Base-by-base conservation (phyloP, 2,329 filamentous ascomycete genomes). In the Fusarium avenaceum region DNA sequence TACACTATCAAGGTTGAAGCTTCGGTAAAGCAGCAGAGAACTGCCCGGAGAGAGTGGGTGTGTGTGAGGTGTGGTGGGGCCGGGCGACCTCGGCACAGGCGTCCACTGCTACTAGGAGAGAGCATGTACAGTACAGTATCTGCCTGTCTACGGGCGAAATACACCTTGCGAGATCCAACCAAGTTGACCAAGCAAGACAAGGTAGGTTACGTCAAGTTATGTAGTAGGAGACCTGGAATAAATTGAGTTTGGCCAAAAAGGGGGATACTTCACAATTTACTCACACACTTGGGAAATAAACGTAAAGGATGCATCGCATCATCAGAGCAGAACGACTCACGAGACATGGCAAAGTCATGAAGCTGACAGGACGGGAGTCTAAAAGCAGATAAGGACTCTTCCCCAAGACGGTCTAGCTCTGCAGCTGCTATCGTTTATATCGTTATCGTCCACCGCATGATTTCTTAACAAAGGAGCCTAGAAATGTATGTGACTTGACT, bases 311-410 rank as follows among this genome's bases (percentile, higher is more conserved):
- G 38, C 49, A 49, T 64, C 61, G 58, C 46, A 64, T 58, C 61
- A 64, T 47, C 30, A n/a, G 40, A 30, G 26, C 58, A 68, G 64
- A 59, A 59, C 64, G 53, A 68, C 64, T 51, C 48, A 61, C 48
- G 38, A 65, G 65, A 59, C 64, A 53, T 33, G 35, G 17, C 17
- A 38, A 38, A n/a, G 35, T 55, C 57, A 57, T 11, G 43, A 28
- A 44, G 43, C 54, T 59, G 39, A 56, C 33, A 47, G 56, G 33
- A 56, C 35, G 35, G 35, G 35, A 38, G 35, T 24, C 52, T 38
- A 39, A 48, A 40, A 40, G 57, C 24, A 40, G 33, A 35, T 33
- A 19, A 24, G 24, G 33, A 26, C 22, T 49, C 56, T 65, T 51
- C n/a, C 53, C 42, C 30, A 43, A 64, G 46, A 44, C n/a, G 45